Base-by-base conservation (phyloP, 306 rosid species). In the Rosa lucieae region DNA sequence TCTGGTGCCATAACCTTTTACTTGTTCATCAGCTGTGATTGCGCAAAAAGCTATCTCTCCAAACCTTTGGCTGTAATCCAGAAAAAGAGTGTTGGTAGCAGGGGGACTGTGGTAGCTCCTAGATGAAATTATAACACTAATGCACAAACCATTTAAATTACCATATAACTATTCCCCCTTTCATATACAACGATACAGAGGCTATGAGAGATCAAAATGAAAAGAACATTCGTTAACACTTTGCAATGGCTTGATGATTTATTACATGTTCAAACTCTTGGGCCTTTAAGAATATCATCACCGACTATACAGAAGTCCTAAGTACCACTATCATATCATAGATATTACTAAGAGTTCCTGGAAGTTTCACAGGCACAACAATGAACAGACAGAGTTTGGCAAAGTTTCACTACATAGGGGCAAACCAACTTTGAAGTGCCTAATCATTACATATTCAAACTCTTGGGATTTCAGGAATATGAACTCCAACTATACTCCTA, bases 11-110 rank as follows among this genome's bases (percentile, higher is more conserved):
- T 94, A 94, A 79, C 98, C 98, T 88, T 90, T 94, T 76, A 94
- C 98, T 92, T 94, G 98, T 80, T 94, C 98, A 84, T 92, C 96
- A 69, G 97, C 96, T 52, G 97, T 94, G 66, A 94, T 94, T 78
- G 98, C 98, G 79, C 98, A 94, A 59, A 94, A 94, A 79, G 98
- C 98, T 82, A 92, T 94, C 91, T 92, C 97, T 43, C 98, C 97
- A 13, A 94, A 94, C 85, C 73, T 92, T 88, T 92, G 93, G 85
- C 99, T 95, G 84, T 74, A 78, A 85, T 71, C 35, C 75, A 77
- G 72, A 53, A 83, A 73, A 78, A 68, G 63, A 76, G 47, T 39
- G 75, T 79, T 14, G 74, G 56, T 67, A 72, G 37, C 73, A 63
- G 79, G 53, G 59, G 43, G 58, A 67, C 74, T 11, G 29, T 39